Evolutionary conservation across 768 basidiomycete genomes (phyloP).

Genomic region (Amanita thiersii): DNA sequence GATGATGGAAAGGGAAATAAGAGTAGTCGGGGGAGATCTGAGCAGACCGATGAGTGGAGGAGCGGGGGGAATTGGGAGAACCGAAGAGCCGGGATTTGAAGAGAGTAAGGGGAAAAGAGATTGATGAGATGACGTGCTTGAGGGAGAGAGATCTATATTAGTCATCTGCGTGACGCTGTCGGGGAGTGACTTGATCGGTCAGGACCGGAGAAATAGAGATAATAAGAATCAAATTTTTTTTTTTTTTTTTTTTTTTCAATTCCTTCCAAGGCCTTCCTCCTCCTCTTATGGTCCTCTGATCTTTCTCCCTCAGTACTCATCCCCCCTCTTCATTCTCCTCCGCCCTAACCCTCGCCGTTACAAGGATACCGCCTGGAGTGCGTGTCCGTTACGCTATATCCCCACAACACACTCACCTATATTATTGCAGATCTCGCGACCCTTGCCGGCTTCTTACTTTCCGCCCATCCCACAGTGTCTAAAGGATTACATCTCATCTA

Average conservation of each 20-base stretch:
- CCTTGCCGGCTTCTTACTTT: conserved; percentile 75
- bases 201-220: not conserved
- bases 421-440: conserved; percentile 72
- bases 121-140: not conserved
- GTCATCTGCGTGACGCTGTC: too few relatives aligned
- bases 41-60: not conserved
- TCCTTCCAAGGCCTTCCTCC: too few relatives aligned
- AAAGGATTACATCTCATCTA: conserved; percentile 22
- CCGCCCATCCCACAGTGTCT: conserved; percentile 32
- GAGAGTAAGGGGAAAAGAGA: not conserved
- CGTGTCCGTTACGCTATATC: conserved; percentile 14
- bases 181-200: not conserved
- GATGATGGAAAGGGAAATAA: too few relatives aligned
- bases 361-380: conserved; percentile 46
- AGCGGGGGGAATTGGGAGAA: not conserved
- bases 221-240: not conserved
- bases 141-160: not conserved
- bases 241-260: not conserved
- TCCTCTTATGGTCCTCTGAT: conserved; percentile 4
- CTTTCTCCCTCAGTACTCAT: not conserved
- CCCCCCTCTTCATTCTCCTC: conserved; percentile 16
- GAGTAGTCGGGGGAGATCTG: not conserved
- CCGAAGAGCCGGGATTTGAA: not conserved
- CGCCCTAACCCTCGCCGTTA: conserved; percentile 27
- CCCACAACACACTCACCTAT: conserved; percentile 14